Conservation (phyloP, 164 flowering plant genomes). For the Brasenia schreberi region DNA sequence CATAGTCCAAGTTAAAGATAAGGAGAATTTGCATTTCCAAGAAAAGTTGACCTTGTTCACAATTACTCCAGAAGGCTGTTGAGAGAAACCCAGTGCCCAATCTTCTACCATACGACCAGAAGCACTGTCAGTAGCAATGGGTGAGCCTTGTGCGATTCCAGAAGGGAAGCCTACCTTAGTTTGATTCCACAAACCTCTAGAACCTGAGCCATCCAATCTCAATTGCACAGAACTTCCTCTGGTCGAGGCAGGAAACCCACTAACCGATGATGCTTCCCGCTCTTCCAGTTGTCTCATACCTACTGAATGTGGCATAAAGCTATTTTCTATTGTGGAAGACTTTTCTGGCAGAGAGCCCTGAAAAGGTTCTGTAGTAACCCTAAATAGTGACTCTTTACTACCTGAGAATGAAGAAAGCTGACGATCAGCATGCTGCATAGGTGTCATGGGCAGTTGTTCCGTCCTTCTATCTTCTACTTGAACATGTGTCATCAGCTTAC, state of each 20-base stretch:
- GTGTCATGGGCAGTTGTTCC: neutral
- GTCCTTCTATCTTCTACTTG: neutral
- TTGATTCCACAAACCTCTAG: slow-evolving; percentile 31
- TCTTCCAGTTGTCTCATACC: slow-evolving; percentile 22
- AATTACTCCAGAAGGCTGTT: slow-evolving; percentile 6
- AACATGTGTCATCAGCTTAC: slow-evolving; percentile 16
- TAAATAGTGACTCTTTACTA: slow-evolving; percentile 16
- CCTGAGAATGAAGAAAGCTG: slow-evolving; percentile 14
- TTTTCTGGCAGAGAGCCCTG: slow-evolving; percentile 9
- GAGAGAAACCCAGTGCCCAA: slow-evolving; percentile 4
- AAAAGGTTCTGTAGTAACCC: slow-evolving; percentile 17
- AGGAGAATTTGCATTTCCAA: neutral
- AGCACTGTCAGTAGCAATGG: slow-evolving; percentile 17
- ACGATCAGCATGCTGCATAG: slow-evolving; percentile 18
- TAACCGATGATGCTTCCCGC: slow-evolving; percentile 24
- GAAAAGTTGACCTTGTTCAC: neutral
- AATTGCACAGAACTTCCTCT: slow-evolving; percentile 21
- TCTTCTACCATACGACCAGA: slow-evolving; percentile 7
- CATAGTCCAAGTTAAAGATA: too few species aligned
- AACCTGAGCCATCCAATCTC: slow-evolving; percentile 17
- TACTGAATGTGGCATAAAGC: slow-evolving; percentile 5
- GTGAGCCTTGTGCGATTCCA: slow-evolving; percentile 26
- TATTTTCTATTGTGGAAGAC: slow-evolving; percentile 9
- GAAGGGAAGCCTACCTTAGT: slow-evolving; percentile 20
- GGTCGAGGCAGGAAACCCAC: slow-evolving; percentile 13